These are phyloP conservation scores for Oryza punctata DNA, from an alignment of 176 grass and related monocot species.

Conservation along the genomic window DNA sequence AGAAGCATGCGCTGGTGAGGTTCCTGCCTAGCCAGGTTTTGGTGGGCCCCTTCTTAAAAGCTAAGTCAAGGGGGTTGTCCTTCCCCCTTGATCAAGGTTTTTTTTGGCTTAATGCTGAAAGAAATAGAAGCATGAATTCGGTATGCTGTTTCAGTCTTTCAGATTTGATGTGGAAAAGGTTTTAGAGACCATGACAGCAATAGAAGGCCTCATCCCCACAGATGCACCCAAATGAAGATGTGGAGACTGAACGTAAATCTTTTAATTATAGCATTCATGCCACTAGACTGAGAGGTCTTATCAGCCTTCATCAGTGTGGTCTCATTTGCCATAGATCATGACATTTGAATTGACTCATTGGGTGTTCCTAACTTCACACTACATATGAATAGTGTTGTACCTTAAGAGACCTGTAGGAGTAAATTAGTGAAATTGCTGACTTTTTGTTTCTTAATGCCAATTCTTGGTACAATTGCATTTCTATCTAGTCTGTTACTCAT, in stretches of 20 bases:
- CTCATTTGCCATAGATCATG: slow-evolving; percentile 23
- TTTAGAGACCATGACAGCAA: slow-evolving; percentile 3
- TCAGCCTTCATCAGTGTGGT: slow-evolving; percentile 1
- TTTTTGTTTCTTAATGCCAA: neutral
- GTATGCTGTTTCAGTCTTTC: neutral
- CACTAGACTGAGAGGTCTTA: slow-evolving; percentile 48
- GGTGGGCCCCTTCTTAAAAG: too few species aligned
- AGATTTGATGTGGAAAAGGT: slow-evolving; percentile 28
- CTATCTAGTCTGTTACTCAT: slow-evolving; percentile 4
- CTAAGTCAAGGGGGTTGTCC: too few species aligned
- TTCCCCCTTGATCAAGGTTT: too few species aligned
- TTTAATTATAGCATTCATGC: slow-evolving; percentile 17
- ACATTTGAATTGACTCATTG: slow-evolving; percentile 30
- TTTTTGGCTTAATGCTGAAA: too few species aligned
- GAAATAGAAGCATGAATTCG: neutral
- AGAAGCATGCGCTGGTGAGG: too few species aligned
- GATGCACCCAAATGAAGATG: slow-evolving; percentile 15
- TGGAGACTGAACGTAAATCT: slow-evolving; percentile 36
- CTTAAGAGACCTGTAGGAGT: slow-evolving; percentile 25
- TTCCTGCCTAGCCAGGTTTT: too few species aligned
- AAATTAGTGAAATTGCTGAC: slow-evolving; percentile 4
- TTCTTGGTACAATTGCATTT: slow-evolving; percentile 30
- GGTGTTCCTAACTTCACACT: slow-evolving; percentile 30
- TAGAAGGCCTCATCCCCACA: slow-evolving; percentile 17
- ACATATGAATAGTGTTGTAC: slow-evolving; percentile 33